Evolutionary conservation across 1,284 basidiomycete genomes (phyloP), one percentile per base, ranked within the genome.

Genomic region (Psilocybe mexicana): DNA sequence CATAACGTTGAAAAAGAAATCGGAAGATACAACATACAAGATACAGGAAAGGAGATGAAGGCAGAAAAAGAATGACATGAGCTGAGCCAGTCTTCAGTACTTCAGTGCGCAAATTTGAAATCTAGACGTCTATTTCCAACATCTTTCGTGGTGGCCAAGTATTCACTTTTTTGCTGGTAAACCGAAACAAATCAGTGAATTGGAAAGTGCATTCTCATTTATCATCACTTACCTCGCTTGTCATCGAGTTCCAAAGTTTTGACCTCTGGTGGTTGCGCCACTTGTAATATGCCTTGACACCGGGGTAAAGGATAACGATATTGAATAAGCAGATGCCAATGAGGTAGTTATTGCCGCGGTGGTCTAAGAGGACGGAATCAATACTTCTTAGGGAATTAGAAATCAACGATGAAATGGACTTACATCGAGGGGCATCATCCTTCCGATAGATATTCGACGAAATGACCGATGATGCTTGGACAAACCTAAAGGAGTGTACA

Each of bases 391-490:
- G 24, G 12, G n/a, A 6, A 11, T n/a, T 2, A 57, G 23, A 45
- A 26, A 23, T 8, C 28, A 25, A 25, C 53, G 43, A 35, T 2
- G 14, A 28, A 42, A 33, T 24, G 50, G 28, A 66, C 74, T 52
- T 60, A 81, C 81, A 84, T 61, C 70, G 68, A 1, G 83, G 82
- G 0, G 78, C 78, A 65, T 85, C 83, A 59, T 84, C 81, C 30
- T 71, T 64, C 0, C 76, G 75, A 60, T 84, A 84, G 26, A 85
- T 76, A 46, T 83, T 76, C 2, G 78, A 62, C 0, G 77, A 60
- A n/a, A 84, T 67, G 43, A 83, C 69, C 3, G 60, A 61, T 12
- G 77, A 76, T 0, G 77, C 76, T 68, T 83, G 82, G 1, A 80
- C 75, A 57, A 82, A 79, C 74, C 72, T 74, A 30, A 14, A 7